Evolutionary conservation across 129 eudicot genomes (phyloP).

Genomic region (Kitagawia praeruptora): DNA sequence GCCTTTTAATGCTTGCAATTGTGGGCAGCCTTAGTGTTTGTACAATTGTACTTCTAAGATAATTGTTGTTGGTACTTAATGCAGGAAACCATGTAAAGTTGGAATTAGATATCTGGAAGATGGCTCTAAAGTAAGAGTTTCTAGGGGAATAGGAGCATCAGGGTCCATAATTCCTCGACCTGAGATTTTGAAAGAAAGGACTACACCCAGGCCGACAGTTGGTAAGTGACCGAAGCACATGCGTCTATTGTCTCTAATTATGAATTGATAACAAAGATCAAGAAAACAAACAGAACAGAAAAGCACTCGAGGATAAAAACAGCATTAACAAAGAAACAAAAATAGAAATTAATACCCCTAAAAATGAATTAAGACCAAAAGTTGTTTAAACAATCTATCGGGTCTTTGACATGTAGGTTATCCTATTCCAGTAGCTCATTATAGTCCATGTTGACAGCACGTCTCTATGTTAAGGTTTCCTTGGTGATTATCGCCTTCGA

Average conservation of each 20-base stretch:
- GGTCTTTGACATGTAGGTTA: not conserved
- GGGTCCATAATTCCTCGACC: constrained; percentile 90
- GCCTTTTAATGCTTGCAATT: constrained; percentile 9
- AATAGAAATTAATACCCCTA: not conserved
- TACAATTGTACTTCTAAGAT: too few species aligned
- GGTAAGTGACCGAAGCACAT: constrained; percentile 30
- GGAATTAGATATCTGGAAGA: constrained; percentile 73
- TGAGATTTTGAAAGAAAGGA: constrained; percentile 73
- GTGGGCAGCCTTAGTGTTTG: not conserved
- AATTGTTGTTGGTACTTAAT: not conserved
- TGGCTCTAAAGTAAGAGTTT: constrained; percentile 76
- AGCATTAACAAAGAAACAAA: not conserved
- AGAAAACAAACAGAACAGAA: not conserved
- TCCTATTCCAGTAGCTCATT: not conserved
- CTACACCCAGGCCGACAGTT: constrained; percentile 70
- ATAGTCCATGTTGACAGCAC: not conserved
- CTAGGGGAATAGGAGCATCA: constrained; percentile 87
- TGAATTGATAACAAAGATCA: not conserved
- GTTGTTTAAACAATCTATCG: not conserved
- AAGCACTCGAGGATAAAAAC: not conserved
- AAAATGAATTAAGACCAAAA: not conserved
- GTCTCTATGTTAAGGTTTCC: not conserved
- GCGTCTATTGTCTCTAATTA: not conserved
- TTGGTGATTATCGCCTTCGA: not conserved
- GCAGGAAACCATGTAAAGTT: constrained; percentile 75